Evolutionary conservation across 306 rosid species (phyloP).

Genomic region (Vachellia pachyceras): DNA sequence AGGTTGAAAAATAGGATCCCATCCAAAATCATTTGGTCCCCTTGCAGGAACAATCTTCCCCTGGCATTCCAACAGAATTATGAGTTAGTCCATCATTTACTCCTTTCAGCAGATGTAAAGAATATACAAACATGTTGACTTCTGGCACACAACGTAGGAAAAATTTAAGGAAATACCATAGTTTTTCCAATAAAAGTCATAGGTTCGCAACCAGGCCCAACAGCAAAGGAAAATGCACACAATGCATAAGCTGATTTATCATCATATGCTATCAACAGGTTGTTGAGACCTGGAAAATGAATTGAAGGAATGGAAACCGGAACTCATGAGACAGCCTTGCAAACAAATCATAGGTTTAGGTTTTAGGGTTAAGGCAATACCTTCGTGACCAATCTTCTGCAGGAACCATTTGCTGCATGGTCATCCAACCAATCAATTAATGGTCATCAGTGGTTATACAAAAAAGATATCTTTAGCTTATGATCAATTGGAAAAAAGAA

Average conservation of each 20-base stretch:
- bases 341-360: neutral
- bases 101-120: constrained; percentile 18
- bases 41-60: constrained; percentile 88
- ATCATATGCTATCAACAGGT: constrained; percentile 85
- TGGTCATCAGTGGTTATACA: constrained; percentile 17
- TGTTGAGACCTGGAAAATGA: constrained; percentile 79
- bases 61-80: constrained; percentile 45
- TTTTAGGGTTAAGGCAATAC: constrained; percentile 42
- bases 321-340: constrained; percentile 18
- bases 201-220: constrained; percentile 75
- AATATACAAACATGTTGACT: constrained; percentile 10
- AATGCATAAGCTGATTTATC: constrained; percentile 95
- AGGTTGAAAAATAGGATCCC: constrained; percentile 96
- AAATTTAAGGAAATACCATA: constrained; percentile 55
- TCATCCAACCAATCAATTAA: constrained; percentile 42
- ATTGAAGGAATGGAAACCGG: constrained; percentile 32
- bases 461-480: constrained; percentile 24
- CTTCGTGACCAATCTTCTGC: constrained; percentile 97
- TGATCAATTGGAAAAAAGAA: neutral
- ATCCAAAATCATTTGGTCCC: constrained; percentile 94
- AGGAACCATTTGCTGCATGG: constrained; percentile 97
- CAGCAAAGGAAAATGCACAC: constrained; percentile 77
- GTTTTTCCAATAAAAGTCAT: constrained; percentile 87
- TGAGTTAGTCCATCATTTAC: constrained; percentile 20
- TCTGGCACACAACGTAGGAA: constrained; percentile 5